Conservation (phyloP, 179 eudicot genomes). For the Pouteria campechiana region DNA sequence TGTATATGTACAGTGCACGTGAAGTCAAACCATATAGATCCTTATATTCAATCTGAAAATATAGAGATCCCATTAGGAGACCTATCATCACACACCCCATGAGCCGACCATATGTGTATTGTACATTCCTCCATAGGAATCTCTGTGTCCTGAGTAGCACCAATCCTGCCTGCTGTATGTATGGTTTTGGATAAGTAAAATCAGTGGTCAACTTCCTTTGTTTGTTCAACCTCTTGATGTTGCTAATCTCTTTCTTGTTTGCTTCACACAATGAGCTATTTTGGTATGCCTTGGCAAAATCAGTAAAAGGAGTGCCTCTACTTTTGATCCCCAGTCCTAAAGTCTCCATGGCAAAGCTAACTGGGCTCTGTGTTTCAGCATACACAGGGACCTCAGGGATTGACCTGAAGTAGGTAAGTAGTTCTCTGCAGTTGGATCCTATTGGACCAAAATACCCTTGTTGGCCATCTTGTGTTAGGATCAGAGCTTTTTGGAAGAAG, state of each 20-base stretch:
- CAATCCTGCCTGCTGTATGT: conserved; percentile 7
- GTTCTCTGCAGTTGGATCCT: conserved; percentile 5
- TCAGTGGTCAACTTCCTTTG: not conserved
- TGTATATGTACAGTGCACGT: conserved; percentile 15
- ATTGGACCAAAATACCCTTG: conserved; percentile 9
- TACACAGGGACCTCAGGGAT: conserved; percentile 3
- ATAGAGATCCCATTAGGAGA: conserved; percentile 11
- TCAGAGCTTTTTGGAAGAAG: conserved; percentile 8
- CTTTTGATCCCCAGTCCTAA: conserved; percentile 11
- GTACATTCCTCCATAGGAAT: conserved; percentile 15
- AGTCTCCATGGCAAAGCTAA: conserved; percentile 13
- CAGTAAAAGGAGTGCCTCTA: not conserved
- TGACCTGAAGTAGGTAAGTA: conserved; percentile 6
- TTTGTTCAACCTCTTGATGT: conserved; percentile 1
- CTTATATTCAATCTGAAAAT: conserved; percentile 9
- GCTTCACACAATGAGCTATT: conserved; percentile 5
- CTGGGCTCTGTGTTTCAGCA: conserved; percentile 2
- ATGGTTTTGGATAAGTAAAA: conserved; percentile 8
- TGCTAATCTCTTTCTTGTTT: conserved; percentile 2
- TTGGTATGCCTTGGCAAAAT: conserved; percentile 7
- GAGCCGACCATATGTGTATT: conserved; percentile 13
- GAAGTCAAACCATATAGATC: conserved; percentile 7
- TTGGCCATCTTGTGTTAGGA: conserved; percentile 6
- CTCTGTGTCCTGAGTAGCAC: conserved; percentile 12
- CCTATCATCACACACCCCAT: conserved; percentile 14